Evolutionary conservation across 345 rosid genomes (phyloP).

Genomic region (Clarkia xantiana): DNA sequence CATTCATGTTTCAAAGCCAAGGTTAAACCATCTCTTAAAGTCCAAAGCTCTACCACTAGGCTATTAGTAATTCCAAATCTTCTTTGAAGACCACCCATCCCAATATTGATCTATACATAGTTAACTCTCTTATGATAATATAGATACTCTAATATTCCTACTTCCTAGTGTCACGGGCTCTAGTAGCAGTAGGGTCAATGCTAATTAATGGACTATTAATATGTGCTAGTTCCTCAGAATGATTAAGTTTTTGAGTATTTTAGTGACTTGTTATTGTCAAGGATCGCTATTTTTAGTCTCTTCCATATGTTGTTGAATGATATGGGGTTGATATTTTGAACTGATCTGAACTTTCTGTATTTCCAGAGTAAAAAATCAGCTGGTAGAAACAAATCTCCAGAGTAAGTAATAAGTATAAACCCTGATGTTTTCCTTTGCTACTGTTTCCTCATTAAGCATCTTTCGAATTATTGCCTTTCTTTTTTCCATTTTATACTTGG

Average conservation of each 20-base stretch:
- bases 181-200: too few species aligned
- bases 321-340: slow-evolving; percentile 6
- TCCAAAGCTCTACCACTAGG: too few species aligned
- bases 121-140: too few species aligned
- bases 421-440: slow-evolving; percentile 5
- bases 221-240: not conserved
- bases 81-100: too few species aligned
- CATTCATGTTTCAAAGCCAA: too few species aligned
- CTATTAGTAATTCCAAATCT: too few species aligned
- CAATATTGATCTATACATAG: too few species aligned
- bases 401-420: slow-evolving; percentile 24
- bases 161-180: too few species aligned
- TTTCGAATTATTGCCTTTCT: slow-evolving; percentile 3
- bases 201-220: too few species aligned
- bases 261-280: not conserved
- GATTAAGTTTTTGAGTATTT: not conserved
- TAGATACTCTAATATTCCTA: too few species aligned
- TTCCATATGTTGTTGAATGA: slow-evolving; percentile 1
- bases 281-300: not conserved
- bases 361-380: slow-evolving; percentile 43
- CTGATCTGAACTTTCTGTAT: slow-evolving; percentile 15
- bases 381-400: slow-evolving; percentile 8
- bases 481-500: slow-evolving; percentile 3
- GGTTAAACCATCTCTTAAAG: too few species aligned
- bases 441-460: slow-evolving; percentile 5